Conservation (phyloP, 1,284 basidiomycete species). For the Agaricales sp. region DNA sequence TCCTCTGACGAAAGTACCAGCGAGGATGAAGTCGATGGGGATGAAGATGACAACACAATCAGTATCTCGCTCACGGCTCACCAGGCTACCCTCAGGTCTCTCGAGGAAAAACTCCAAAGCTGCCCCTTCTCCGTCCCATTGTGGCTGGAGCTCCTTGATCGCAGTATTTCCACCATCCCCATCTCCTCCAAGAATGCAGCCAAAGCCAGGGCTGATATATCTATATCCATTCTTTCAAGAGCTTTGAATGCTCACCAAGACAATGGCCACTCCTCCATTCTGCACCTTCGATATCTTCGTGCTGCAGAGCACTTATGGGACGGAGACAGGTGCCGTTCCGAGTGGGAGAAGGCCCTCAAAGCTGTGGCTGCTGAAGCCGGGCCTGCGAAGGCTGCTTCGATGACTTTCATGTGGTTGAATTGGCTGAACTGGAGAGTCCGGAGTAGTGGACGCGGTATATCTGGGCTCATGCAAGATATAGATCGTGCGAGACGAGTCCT, state of each 20-base stretch:
- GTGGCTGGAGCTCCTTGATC: constrained; percentile 61
- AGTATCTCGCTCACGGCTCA: constrained; percentile 35
- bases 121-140: constrained; percentile 41
- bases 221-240: constrained; percentile 54
- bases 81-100: constrained; percentile 42
- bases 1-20: constrained; percentile 21
- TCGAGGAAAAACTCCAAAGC: constrained; percentile 43
- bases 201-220: constrained; percentile 57
- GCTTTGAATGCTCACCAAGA: constrained; percentile 46
- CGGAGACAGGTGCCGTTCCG: constrained; percentile 36
- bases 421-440: constrained; percentile 70
- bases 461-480: constrained; percentile 34
- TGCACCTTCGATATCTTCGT: constrained; percentile 56
- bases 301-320: constrained; percentile 68
- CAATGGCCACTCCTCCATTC: constrained; percentile 35
- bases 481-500: constrained; percentile 36
- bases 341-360: constrained; percentile 66
- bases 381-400: neutral
- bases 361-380: constrained; percentile 32
- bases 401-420: constrained; percentile 43
- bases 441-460: constrained; percentile 24
- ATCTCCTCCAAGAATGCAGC: constrained; percentile 51
- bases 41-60: constrained; percentile 14
- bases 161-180: constrained; percentile 49
- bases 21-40: constrained; percentile 19